Evolutionary conservation across 2,329 filamentous ascomycete species (phyloP), one percentile per base, ranked within the genome.

Genomic region (Onygenales sp.): DNA sequence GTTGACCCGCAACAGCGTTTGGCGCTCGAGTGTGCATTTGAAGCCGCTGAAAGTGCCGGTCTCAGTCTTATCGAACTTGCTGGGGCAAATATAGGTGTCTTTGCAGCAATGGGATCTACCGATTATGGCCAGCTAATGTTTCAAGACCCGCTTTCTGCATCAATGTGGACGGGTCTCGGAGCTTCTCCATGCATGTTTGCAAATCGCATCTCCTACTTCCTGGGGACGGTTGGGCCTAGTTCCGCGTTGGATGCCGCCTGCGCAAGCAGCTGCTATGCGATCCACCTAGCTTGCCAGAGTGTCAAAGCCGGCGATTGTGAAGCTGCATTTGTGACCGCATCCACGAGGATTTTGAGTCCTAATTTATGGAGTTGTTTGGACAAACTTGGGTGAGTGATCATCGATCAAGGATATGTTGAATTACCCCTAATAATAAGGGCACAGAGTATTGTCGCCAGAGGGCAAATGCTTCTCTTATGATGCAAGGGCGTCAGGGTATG

Each of bases 401-500:
- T 5, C 1, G 21, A 4, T 27, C 21, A 27, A 27, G 1, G 1
- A 27, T 27, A 27, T 27, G 21, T 27, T 27, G 21, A 27, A 44
- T 44, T 13, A 14, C 42, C 42, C 9, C 10, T 62, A 0, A 55
- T 60, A 58, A 56, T 58, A 50, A 11, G 54, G 34, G 14, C 10
- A 37, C 39, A 63, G 58, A 5, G 61, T 67, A 17, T 56, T 67
- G 2, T 66, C 62, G 9, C 58, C 62, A 7, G 62, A 66, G 36
- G 62, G 65, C 2, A 57, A 51, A 17, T 69, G 62, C 33, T 56
- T 65, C 27, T 65, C 60, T 2, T 73, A 70, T 49, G 74, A 76
- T 53, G 56, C 65, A 6, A 58, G 63, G 9, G 74, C 70, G 0
- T 67, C 71, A 51, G 76, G 76, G 1, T 78, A 77, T 54, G 70